Conservation (phyloP, 2,329 filamentous ascomycete species). For the Massarina eburnea region DNA sequence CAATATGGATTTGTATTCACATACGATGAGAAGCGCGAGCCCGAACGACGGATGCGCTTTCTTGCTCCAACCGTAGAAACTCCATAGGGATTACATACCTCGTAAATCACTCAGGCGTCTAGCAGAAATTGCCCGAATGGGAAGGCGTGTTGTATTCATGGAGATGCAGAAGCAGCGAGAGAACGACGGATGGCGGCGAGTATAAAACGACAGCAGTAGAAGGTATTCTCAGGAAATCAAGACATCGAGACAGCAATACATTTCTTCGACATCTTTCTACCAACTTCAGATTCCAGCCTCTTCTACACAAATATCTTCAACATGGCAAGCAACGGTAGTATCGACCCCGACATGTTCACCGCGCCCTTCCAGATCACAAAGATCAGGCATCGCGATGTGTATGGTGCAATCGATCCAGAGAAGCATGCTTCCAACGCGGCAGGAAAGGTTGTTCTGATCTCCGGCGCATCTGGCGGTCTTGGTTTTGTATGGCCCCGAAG, state of each 20-base stretch:
- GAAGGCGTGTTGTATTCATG: too few relatives aligned
- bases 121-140: too few relatives aligned
- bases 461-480: constrained; percentile 30
- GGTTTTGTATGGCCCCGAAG: constrained; percentile 21
- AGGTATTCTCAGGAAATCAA: neutral
- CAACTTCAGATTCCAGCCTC: neutral
- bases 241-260: neutral
- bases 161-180: too few relatives aligned
- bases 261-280: neutral
- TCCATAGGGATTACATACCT: too few relatives aligned
- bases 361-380: constrained; percentile 23
- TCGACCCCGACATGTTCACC: constrained; percentile 20
- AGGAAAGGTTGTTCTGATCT: constrained; percentile 25
- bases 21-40: too few relatives aligned
- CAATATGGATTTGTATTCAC: too few relatives aligned
- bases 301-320: neutral
- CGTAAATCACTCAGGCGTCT: too few relatives aligned
- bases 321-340: constrained; percentile 5
- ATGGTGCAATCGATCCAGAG: constrained; percentile 17
- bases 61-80: too few relatives aligned
- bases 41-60: too few relatives aligned
- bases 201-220: neutral
- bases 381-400: constrained; percentile 21
- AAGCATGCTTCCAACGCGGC: constrained; percentile 9
- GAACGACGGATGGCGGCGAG: neutral